A percentile compares a stretch with the other conserved stretches of the same genome.
Conservation (phyloP, 2,329 filamentous ascomycete species). For the Scopulariopsis brevicaulis region DNA sequence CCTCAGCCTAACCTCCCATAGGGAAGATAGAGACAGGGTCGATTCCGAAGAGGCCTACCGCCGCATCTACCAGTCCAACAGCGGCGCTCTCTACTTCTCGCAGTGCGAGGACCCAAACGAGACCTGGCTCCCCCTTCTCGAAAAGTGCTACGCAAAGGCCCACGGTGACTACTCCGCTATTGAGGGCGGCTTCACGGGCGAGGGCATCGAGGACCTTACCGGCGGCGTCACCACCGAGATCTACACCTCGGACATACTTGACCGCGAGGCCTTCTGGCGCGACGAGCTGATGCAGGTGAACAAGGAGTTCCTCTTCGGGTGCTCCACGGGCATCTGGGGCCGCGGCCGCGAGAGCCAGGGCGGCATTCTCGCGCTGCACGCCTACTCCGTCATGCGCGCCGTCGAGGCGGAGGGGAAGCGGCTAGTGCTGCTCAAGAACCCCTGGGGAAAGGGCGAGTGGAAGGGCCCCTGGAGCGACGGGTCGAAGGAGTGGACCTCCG, state of each 20-base stretch:
- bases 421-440: slow-evolving; percentile 58
- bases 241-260: slow-evolving; percentile 58
- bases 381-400: slow-evolving; percentile 50
- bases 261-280: slow-evolving; percentile 74
- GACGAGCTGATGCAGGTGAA: slow-evolving; percentile 74
- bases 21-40: slow-evolving; percentile 26
- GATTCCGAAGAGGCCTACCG: slow-evolving; percentile 50
- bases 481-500: slow-evolving; percentile 72
- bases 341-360: slow-evolving; percentile 48
- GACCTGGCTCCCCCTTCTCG: slow-evolving; percentile 68
- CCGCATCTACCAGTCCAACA: slow-evolving; percentile 36
- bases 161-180: slow-evolving; percentile 71
- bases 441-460: slow-evolving; percentile 76
- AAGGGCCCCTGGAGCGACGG: slow-evolving; percentile 73
- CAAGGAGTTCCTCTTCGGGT: slow-evolving; percentile 68
- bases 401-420: slow-evolving; percentile 43
- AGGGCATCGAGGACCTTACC: slow-evolving; percentile 49
- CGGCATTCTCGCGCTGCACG: slow-evolving; percentile 46
- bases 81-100: slow-evolving; percentile 64
- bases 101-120: slow-evolving; percentile 59
- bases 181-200: slow-evolving; percentile 56
- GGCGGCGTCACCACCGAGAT: slow-evolving; percentile 62
- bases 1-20: slow-evolving; percentile 1
- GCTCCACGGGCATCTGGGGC: slow-evolving; percentile 51
- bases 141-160: slow-evolving; percentile 73